Conservation (phyloP, 1,284 basidiomycete genomes). For the Trametes hirsuta region DNA sequence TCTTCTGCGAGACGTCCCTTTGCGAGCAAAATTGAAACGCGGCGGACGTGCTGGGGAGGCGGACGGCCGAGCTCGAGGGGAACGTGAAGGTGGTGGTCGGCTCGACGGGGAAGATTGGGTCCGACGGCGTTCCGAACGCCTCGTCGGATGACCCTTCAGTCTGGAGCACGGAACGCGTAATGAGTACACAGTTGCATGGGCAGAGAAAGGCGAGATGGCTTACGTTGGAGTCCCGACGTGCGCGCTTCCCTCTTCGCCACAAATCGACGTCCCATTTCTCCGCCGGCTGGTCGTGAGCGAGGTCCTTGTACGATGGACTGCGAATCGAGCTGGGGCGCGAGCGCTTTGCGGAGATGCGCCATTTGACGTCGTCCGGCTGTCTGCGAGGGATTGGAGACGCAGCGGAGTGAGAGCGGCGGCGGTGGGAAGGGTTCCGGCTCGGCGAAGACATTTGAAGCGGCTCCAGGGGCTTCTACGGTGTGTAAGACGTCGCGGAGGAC, state of each 20-base stretch:
- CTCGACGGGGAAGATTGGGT: constrained; percentile 23
- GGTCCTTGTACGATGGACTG: constrained; percentile 39
- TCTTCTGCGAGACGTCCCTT: constrained; percentile 35
- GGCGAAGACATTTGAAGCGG: constrained; percentile 42
- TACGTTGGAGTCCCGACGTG: constrained; percentile 50
- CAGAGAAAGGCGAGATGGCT: constrained; percentile 25
- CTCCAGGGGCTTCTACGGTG: neutral
- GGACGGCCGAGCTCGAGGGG: constrained; percentile 27
- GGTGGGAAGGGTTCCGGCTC: constrained; percentile 39
- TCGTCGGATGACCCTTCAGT: constrained; percentile 13
- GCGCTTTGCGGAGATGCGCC: constrained; percentile 50
- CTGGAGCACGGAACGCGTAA: constrained; percentile 1
- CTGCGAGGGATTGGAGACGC: constrained; percentile 45
- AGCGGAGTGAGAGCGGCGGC: constrained; percentile 61
- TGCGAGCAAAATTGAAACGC: constrained; percentile 59
- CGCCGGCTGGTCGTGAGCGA: constrained; percentile 35
- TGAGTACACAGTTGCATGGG: neutral
- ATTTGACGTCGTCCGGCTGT: constrained; percentile 39
- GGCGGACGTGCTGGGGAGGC: constrained; percentile 57
- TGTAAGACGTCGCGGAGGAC: neutral
- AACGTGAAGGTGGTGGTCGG: constrained; percentile 32
- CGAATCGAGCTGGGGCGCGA: constrained; percentile 43
- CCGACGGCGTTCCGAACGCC: constrained; percentile 6
- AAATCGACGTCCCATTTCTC: constrained; percentile 56
- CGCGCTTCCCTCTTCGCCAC: constrained; percentile 58